Conservation (phyloP, 2,329 filamentous ascomycete genomes). For the Talaromyces sp. region DNA sequence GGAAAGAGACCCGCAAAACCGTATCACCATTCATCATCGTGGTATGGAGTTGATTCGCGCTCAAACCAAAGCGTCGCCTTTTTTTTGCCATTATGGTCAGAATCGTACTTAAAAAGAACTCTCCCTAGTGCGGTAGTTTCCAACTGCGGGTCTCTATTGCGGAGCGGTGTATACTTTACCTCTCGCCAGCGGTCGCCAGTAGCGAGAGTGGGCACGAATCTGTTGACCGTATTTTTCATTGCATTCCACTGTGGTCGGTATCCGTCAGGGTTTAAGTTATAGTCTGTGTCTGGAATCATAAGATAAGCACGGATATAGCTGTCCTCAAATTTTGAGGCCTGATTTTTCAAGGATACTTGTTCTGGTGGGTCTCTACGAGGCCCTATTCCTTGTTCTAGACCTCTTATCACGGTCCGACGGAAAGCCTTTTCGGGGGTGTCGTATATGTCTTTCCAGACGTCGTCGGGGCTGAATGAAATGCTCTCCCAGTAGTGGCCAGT, state of each 20-base stretch:
- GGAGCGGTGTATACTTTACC: not conserved
- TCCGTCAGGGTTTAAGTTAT: not conserved
- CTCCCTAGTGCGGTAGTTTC: not conserved
- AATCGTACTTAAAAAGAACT: not conserved
- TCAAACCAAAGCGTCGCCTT: not conserved
- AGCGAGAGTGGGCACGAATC: not conserved
- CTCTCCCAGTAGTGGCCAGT: too few relatives aligned
- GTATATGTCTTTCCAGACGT: too few relatives aligned
- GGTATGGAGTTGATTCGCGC: not conserved
- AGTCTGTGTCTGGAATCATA: not conserved
- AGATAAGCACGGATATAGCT: too few relatives aligned
- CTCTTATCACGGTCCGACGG: too few relatives aligned
- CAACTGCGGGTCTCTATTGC: not conserved
- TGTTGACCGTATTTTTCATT: not conserved
- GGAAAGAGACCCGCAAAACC: too few relatives aligned
- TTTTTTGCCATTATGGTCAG: not conserved
- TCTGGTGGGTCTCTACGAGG: too few relatives aligned
- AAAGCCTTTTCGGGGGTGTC: too few relatives aligned
- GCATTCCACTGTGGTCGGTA: conserved; percentile 1
- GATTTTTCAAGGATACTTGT: too few relatives aligned
- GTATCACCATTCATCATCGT: not conserved
- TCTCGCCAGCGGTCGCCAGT: not conserved
- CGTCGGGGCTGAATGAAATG: too few relatives aligned
- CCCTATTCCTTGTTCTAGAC: too few relatives aligned
- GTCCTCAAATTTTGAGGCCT: too few relatives aligned